phyloP scores from a whole-genome alignment of 306 rosid species.

The Sophora flavescens region DNA sequence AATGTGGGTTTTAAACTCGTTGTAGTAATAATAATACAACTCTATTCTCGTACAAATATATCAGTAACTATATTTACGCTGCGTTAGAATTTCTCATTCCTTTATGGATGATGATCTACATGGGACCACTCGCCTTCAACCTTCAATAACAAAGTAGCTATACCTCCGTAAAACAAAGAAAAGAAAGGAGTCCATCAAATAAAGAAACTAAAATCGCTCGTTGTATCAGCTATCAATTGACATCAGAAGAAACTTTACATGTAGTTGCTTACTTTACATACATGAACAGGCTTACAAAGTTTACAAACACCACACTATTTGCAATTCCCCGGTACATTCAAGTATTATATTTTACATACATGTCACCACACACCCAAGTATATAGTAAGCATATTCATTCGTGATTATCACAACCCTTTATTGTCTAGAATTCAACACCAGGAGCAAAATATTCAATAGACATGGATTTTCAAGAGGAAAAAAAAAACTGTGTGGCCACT shows the following conservation, averaged over 20 bases:
- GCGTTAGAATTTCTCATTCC: not conserved
- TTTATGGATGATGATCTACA: not conserved
- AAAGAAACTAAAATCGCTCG: not conserved
- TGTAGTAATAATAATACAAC: not conserved
- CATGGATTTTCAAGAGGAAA: not conserved
- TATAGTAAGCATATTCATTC: not conserved
- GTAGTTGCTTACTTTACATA: not conserved
- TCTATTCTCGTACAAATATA: not conserved
- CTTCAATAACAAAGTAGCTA: not conserved
- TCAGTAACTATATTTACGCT: not conserved
- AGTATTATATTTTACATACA: not conserved
- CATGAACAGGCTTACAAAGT: not conserved
- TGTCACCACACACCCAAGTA: not conserved
- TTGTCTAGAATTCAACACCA: constrained; percentile 1
- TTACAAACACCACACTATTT: constrained; percentile 3
- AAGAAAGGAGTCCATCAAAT: not conserved
- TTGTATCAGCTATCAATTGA: not conserved
- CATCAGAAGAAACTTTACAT: not conserved
- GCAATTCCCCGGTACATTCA: not conserved
- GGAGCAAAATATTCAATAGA: not conserved
- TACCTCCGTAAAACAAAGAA: not conserved
- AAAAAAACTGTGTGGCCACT: not conserved
- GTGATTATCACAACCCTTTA: not conserved
- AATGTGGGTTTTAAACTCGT: not conserved
- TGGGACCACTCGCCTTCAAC: not conserved